Conservation (phyloP, 768 basidiomycete species). For the Lyophyllum shimeji region DNA sequence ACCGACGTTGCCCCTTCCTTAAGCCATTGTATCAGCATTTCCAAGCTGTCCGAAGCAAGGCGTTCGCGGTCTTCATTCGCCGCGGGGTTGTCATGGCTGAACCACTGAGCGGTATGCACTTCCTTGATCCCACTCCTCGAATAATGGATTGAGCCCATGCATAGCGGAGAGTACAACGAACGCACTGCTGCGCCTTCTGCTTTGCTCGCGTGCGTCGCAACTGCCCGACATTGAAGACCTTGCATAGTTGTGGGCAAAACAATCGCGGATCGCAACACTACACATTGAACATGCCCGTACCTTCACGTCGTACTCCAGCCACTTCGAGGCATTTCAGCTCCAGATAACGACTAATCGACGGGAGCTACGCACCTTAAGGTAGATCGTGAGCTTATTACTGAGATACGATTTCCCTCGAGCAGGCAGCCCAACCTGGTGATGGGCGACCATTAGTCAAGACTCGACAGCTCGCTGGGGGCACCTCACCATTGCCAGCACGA, state of each 20-base stretch:
- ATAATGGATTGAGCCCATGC: constrained; percentile 3
- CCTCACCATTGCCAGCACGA: constrained; percentile 92
- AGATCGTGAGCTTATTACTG: constrained; percentile 96
- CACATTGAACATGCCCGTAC: constrained; percentile 31
- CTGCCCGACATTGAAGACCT: constrained; percentile 99
- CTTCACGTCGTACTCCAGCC: constrained; percentile 98
- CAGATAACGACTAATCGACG: constrained; percentile 5
- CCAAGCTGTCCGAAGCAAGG: constrained; percentile 88
- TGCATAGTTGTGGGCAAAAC: background rate
- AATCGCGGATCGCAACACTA: background rate
- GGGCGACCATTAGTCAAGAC: constrained; percentile 1
- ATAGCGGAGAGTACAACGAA: constrained; percentile 1
- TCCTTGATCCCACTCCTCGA: constrained; percentile 78
- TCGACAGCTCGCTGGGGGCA: background rate
- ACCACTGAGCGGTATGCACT: constrained; percentile 89
- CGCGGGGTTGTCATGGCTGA: constrained; percentile 81
- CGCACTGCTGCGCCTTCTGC: constrained; percentile 74
- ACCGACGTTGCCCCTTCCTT: constrained; percentile 96
- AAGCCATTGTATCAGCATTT: constrained; percentile 94
- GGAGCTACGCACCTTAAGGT: constrained; percentile 69
- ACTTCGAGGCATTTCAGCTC: constrained; percentile 46
- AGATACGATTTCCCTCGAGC: constrained; percentile 98
- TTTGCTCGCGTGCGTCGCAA: constrained; percentile 83
- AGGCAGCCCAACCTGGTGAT: constrained; percentile 84
- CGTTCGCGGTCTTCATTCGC: constrained; percentile 77